Evolutionary conservation across 371 early-diverging fungal species (phyloP).

Genomic region (Rhizopus microsporus): DNA sequence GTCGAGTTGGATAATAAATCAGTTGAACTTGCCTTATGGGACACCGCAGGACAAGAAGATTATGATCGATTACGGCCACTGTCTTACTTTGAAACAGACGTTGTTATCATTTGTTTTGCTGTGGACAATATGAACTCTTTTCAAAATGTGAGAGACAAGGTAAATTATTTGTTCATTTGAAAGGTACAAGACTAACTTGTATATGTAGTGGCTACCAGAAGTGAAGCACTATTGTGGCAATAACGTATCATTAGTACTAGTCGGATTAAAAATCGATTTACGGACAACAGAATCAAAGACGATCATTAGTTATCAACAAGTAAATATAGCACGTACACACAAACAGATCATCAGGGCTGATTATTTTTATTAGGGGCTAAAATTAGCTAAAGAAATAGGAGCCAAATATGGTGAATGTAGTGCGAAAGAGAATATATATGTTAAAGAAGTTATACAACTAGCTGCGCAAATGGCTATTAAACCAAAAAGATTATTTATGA

Average conservation of each 20-base stretch:
- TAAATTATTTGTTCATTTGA: constrained; percentile 20
- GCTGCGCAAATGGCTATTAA: constrained; percentile 35
- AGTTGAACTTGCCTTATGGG: constrained; percentile 88
- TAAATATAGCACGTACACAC: neutral
- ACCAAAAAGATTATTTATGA: constrained; percentile 21
- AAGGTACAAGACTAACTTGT: neutral
- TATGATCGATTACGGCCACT: constrained; percentile 82
- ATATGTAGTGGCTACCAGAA: constrained; percentile 64
- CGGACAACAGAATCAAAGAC: constrained; percentile 35
- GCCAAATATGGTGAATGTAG: constrained; percentile 89
- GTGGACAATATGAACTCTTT: constrained; percentile 76
- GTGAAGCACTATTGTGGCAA: constrained; percentile 62
- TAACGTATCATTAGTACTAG: constrained; percentile 62
- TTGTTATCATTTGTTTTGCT: constrained; percentile 87
- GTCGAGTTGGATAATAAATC: constrained; percentile 76
- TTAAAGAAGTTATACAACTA: constrained; percentile 72
- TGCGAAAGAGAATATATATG: constrained; percentile 76
- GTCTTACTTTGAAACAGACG: constrained; percentile 88
- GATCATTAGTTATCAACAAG: constrained; percentile 31
- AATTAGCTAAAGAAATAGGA: constrained; percentile 71
- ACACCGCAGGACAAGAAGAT: constrained; percentile 92
- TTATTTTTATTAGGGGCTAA: constrained; percentile 49
- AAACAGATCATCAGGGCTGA: neutral
- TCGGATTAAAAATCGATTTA: constrained; percentile 71
- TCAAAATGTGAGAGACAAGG: constrained; percentile 81